Evolutionary conservation across 129 eudicot genomes (phyloP).

Genomic region (Flaveria ramosissima): DNA sequence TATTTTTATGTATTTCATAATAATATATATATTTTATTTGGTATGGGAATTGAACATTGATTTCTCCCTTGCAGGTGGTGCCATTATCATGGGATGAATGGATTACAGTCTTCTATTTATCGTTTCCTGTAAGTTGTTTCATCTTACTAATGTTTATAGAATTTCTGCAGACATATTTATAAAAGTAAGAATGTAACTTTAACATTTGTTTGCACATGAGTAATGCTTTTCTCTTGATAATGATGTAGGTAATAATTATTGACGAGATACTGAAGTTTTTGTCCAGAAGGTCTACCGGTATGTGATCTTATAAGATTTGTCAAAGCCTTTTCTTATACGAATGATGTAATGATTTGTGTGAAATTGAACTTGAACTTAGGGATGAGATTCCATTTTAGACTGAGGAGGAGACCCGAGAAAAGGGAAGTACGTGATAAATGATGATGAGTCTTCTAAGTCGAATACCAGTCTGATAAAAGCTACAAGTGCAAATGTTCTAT

Average conservation of each 20-base stretch:
- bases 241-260: conserved; percentile 77
- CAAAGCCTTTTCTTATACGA: no score
- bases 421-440: conserved; percentile 77
- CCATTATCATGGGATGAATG: conserved; percentile 95
- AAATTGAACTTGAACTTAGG: conserved; percentile 48
- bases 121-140: conserved; percentile 85
- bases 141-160: background rate
- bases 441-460: background rate
- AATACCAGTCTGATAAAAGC: background rate
- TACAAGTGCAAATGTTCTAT: conserved; percentile 15
- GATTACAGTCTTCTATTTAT: conserved; percentile 81
- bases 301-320: background rate
- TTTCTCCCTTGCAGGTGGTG: conserved; percentile 59
- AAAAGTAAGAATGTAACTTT: background rate
- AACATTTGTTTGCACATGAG: background rate
- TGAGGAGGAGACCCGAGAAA: conserved; percentile 72
- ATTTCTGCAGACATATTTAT: background rate
- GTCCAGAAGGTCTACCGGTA: conserved; percentile 69
- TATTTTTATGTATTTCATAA: background rate
- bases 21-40: background rate
- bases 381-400: conserved; percentile 54
- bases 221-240: conserved; percentile 7
- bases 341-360: background rate
- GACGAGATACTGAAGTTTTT: conserved; percentile 93
- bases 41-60: background rate